Percentiles rank a stretch among this genome's conserved stretches.
Conservation (phyloP, 2,329 filamentous ascomycete genomes). For the Hypomyces perniciosus region DNA sequence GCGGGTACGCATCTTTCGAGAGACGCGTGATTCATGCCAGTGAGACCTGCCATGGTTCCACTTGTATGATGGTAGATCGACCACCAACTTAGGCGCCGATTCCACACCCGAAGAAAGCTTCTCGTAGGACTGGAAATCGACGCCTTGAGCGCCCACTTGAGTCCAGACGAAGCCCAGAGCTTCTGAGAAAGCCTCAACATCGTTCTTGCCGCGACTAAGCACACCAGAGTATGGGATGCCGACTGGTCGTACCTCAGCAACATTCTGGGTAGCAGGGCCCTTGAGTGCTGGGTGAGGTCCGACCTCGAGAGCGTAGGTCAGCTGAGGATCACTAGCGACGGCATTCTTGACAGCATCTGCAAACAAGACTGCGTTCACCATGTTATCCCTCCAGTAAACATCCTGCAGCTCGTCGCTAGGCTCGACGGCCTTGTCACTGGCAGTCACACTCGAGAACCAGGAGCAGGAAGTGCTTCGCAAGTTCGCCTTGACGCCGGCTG, state of each 20-base stretch:
- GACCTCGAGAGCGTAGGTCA: conserved; percentile 29
- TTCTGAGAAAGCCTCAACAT: conserved; percentile 13
- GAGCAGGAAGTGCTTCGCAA: conserved; percentile 14
- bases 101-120: neutral
- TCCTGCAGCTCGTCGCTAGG: neutral
- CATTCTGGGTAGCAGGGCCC: conserved; percentile 40
- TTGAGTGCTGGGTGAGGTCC: conserved; percentile 43
- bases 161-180: conserved; percentile 17
- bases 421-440: conserved; percentile 21
- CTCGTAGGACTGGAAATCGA: conserved; percentile 4
- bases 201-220: conserved; percentile 16
- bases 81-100: conserved; percentile 12
- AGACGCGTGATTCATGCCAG: conserved; percentile 27
- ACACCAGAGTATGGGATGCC: conserved; percentile 12
- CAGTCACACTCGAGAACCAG: conserved; percentile 21
- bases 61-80: conserved; percentile 30
- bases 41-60: conserved; percentile 31
- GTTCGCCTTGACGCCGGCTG: neutral
- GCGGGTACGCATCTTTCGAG: conserved; percentile 22
- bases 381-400: conserved; percentile 22
- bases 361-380: conserved; percentile 21
- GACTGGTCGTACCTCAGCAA: conserved; percentile 2
- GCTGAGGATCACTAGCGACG: neutral
- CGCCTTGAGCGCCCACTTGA: neutral
- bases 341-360: conserved; percentile 14